A percentile compares a stretch with the other conserved stretches of the same genome.
These are phyloP conservation scores for Monilinia laxa DNA, from an alignment of 2,329 filamentous ascomycete genomes.

Conservation along the genomic window DNA sequence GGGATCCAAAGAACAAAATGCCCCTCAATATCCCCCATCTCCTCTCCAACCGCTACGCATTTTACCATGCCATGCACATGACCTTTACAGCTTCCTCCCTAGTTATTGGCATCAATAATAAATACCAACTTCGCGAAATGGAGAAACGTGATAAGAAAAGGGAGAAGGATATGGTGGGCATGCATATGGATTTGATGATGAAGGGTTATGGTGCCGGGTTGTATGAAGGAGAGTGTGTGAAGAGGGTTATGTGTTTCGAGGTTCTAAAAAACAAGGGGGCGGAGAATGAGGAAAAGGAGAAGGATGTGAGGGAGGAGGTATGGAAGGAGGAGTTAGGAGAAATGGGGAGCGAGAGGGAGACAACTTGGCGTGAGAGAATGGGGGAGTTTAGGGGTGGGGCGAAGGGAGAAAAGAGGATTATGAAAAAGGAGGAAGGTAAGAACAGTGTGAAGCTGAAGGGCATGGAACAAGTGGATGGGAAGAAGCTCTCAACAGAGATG, in stretches of 20 bases:
- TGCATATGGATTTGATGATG: not conserved
- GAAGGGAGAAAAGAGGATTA: not conserved
- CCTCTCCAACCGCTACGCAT: not conserved
- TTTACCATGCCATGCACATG: not conserved
- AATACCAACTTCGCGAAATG: not conserved
- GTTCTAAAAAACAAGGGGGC: too few species aligned
- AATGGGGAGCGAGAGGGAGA: not conserved
- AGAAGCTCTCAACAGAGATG: not conserved
- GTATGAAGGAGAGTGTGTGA: not conserved
- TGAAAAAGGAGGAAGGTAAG: not conserved
- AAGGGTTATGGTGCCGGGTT: not conserved
- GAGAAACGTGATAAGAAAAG: not conserved
- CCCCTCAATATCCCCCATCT: not conserved
- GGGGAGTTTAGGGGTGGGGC: not conserved
- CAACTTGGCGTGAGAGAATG: not conserved
- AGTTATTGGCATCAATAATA: not conserved
- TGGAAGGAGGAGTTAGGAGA: not conserved
- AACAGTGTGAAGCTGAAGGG: not conserved
- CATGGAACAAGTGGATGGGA: not conserved
- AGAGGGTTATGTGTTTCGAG: not conserved
- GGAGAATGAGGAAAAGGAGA: not conserved
- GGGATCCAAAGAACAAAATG: not conserved
- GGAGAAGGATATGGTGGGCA: not conserved
- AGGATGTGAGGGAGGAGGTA: not conserved
- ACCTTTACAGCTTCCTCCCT: not conserved